Evolutionary conservation across 768 basidiomycete genomes (phyloP), one percentile per base, ranked within the genome.

Genomic region (Daedaleopsis nitida): DNA sequence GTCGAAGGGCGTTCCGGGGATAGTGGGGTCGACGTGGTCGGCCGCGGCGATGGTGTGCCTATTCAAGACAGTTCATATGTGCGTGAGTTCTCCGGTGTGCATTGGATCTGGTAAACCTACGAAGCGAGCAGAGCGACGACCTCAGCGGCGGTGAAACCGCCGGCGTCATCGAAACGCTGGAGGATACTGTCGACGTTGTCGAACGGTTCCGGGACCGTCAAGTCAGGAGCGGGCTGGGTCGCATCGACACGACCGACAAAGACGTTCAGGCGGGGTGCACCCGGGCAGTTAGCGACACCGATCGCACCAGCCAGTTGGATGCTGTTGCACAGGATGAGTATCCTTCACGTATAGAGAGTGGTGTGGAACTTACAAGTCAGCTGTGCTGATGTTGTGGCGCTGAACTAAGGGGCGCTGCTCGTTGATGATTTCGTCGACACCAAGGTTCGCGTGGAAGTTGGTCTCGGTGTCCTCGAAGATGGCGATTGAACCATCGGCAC

Each of bases 401-500:
- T 57, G 44, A 32, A 69, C 49, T 59, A 69, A 63, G 13, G 68
- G 66, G 51, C 44, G 57, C 52, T 67, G 66, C 27, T 60, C 63
- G 59, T 63, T 63, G 54, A 69, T 64, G 55, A 66, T 67, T 50
- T 69, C 68, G 43, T 69, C 68, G 37, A 69, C 66, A 54, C 64
- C 64, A 37, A 44, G 38, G 65, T 83, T 83, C 7, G 80, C 79
- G 23, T 71, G 68, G 70, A 78, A 83, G 11, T 67, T 62, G 19
- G 75, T 69, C 65, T 82, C 82, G 45, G 75, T 75, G 17, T 75
- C 72, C 38, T 69, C 68, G 68, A 83, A 83, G 5, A 73, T 70
- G 61, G 81, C 74, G 62, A 83, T 77, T 3, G 81, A 82, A 19
- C 81, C 83, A 58, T 83, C 82, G 49, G 72, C 73, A 8, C 74